Percentiles rank a stretch among this genome's conserved stretches.
Evolutionary conservation across 306 rosid species (phyloP).

Genomic region (Sphenostylis stenocarpa): DNA sequence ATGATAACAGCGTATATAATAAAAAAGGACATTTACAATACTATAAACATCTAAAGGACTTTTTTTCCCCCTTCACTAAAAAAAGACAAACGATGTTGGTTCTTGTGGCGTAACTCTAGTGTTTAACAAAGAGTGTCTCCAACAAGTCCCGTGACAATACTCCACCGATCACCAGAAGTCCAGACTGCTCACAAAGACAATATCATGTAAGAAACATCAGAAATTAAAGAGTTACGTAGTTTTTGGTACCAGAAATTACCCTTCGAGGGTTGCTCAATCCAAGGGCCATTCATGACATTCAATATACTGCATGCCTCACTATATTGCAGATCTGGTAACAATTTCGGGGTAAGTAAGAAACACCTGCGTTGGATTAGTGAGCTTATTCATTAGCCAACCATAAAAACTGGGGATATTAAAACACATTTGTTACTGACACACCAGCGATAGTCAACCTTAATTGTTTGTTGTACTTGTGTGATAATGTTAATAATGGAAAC

Average conservation of each 20-base stretch:
- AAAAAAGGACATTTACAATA: conserved; percentile 9
- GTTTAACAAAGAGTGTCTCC: conserved; percentile 46
- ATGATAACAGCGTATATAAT: not conserved
- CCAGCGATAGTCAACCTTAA: conserved; percentile 20
- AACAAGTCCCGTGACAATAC: conserved; percentile 47
- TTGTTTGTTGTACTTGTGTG: not conserved
- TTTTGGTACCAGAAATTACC: conserved; percentile 44
- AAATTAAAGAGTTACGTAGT: not conserved
- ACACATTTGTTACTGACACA: not conserved
- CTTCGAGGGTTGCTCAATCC: conserved; percentile 67
- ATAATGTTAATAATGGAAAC: not conserved
- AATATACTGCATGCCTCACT: conserved; percentile 87
- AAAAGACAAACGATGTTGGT: not conserved
- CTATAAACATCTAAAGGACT: not conserved
- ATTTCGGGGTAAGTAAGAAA: conserved; percentile 90
- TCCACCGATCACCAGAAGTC: conserved; percentile 84
- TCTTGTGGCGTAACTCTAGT: not conserved
- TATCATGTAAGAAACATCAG: conserved; percentile 14
- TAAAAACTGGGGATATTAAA: not conserved
- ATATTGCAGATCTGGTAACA: conserved; percentile 83
- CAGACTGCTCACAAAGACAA: conserved; percentile 56
- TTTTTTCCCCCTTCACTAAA: not conserved
- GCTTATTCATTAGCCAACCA: conserved; percentile 3
- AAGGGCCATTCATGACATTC: conserved; percentile 91
- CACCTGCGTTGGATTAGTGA: conserved; percentile 60